A percentile compares a stretch with the other conserved stretches of the same genome.
Conservation (phyloP, 345 rosid species). For the Citrus trifoliata region DNA sequence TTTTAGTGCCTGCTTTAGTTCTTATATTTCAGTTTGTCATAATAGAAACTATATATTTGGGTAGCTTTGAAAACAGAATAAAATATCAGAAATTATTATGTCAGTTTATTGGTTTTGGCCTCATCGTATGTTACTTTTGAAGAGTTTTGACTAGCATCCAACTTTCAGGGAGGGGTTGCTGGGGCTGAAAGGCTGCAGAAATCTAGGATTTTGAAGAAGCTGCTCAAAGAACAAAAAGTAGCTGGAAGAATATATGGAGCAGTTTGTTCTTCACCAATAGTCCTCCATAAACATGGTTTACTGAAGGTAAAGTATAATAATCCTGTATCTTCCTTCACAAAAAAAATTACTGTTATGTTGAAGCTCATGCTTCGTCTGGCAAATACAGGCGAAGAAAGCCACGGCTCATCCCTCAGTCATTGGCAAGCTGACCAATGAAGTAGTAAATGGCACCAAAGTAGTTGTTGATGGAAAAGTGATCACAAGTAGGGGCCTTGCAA, state of each 20-base stretch:
- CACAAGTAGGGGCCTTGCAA: conserved; percentile 70
- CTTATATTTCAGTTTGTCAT: not conserved
- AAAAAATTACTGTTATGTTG: not conserved
- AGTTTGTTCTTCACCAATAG: conserved; percentile 52
- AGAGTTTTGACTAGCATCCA: not conserved
- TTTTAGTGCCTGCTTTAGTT: not conserved
- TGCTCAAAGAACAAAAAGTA: conserved; percentile 70
- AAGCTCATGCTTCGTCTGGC: conserved; percentile 6
- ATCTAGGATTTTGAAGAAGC: conserved; percentile 70
- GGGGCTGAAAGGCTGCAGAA: conserved; percentile 63
- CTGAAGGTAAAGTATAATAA: conserved; percentile 46
- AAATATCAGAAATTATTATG: not conserved
- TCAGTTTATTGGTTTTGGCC: not conserved
- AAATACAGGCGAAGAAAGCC: conserved; percentile 57
- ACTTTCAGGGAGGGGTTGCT: conserved; percentile 59
- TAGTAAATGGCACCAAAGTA: conserved; percentile 51
- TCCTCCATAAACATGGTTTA: conserved; percentile 66
- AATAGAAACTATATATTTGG: not conserved
- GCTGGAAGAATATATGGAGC: conserved; percentile 75
- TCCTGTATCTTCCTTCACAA: not conserved
- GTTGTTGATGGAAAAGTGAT: conserved; percentile 88
- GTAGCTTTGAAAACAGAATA: not conserved
- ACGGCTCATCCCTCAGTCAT: conserved; percentile 48
- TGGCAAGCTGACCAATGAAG: conserved; percentile 26
- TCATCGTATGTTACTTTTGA: not conserved